A percentile compares a stretch with the other conserved stretches of the same genome.
Conservation (phyloP, 352 stramenopile genomes). For the Globisporangium splendens region DNA sequence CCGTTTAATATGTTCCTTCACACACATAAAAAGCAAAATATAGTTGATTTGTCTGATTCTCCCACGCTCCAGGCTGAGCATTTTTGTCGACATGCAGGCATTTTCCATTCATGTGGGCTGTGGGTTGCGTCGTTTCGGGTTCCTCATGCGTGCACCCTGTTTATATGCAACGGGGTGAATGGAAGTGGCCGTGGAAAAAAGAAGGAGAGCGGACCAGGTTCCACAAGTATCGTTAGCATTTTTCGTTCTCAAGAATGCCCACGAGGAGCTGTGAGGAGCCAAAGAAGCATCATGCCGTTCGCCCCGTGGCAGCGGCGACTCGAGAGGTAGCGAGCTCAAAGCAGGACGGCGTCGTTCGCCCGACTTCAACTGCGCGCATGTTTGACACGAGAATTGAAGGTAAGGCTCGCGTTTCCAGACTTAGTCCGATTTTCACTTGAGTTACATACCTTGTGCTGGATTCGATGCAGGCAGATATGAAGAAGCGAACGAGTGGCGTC, state of each 20-base stretch:
- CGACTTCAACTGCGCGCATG: not conserved
- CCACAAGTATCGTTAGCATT: not conserved
- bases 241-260: not conserved
- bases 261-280: not conserved
- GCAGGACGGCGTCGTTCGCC: not conserved
- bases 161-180: not conserved
- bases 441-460: not conserved
- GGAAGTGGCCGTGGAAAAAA: not conserved
- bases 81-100: too few relatives aligned
- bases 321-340: not conserved
- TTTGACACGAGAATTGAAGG: conserved; percentile 16
- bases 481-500: too few relatives aligned
- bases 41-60: too few relatives aligned
- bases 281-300: conserved; percentile 1
- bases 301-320: not conserved
- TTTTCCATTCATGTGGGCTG: not conserved
- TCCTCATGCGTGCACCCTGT: not conserved
- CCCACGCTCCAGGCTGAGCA: too few relatives aligned
- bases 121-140: not conserved
- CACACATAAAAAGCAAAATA: too few relatives aligned
- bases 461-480: not conserved
- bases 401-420: too few relatives aligned
- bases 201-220: not conserved
- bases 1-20: too few relatives aligned
- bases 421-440: too few relatives aligned